Percentiles rank a stretch among this genome's conserved stretches.
phyloP scores from a whole-genome alignment of 371 early-diverging fungal genomes.

The Mucor piriformis region DNA sequence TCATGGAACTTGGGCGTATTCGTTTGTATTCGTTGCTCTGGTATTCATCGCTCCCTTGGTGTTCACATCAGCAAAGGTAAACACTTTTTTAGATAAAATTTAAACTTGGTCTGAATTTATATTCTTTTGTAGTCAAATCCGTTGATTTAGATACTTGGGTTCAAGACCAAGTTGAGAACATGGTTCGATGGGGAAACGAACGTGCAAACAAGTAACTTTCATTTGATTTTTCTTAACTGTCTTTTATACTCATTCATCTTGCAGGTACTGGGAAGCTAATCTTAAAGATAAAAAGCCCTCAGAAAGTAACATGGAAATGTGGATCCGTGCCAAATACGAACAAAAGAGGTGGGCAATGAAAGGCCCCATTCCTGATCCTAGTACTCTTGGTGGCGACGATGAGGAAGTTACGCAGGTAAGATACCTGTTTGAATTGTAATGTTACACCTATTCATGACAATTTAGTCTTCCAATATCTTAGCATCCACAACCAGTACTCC shows the following conservation, averaged over 20 bases:
- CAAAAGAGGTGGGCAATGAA: conserved; percentile 76
- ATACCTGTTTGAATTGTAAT: background rate
- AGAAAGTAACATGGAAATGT: conserved; percentile 74
- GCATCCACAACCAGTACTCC: background rate
- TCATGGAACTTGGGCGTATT: conserved; percentile 88
- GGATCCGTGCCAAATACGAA: conserved; percentile 87
- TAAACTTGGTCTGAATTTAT: background rate
- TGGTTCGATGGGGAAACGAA: conserved; percentile 85
- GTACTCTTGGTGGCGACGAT: conserved; percentile 56
- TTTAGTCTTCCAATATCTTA: background rate
- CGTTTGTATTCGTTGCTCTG: conserved; percentile 86
- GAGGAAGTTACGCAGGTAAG: conserved; percentile 15
- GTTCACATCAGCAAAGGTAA: conserved; percentile 86
- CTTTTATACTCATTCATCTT: background rate
- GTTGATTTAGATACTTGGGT: conserved; percentile 89
- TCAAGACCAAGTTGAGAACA: conserved; percentile 81
- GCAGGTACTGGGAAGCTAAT: conserved; percentile 68
- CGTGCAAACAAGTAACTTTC: conserved; percentile 65
- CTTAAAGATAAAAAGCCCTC: conserved; percentile 53
- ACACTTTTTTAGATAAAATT: background rate
- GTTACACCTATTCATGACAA: background rate
- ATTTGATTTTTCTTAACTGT: background rate
- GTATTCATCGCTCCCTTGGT: conserved; percentile 85
- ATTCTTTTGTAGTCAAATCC: conserved; percentile 66
- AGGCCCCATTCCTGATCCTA: conserved; percentile 78